Base-by-base conservation (phyloP, 208 protist species). In the Endotrypanum monterogeii region DNA sequence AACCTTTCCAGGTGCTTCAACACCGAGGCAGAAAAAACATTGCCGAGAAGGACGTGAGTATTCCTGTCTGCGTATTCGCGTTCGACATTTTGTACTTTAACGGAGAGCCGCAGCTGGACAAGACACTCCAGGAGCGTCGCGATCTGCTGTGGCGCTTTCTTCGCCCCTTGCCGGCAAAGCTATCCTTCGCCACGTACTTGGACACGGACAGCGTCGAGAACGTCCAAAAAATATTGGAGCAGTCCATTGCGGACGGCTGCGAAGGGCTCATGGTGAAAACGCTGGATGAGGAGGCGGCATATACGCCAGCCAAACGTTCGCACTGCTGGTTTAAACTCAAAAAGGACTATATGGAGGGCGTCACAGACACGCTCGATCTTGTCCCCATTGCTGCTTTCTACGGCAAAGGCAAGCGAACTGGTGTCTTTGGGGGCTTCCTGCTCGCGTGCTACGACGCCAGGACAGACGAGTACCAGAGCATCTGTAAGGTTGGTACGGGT, bases 31-130 rank as follows among this genome's bases (percentile, higher is more conserved):
- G 93, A 4, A 98, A 99, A 84, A 98, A 99, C 74, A 98, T 99
- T 8, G 69, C 80, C 2, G 73, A 93, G 25, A 86, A 90, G 20
- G 84, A 98, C 54, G 91, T 99, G n/a, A 98, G 88, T 44, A 97
- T 99, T 46, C 94, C 97, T 46, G 98, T 99, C 2, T 99, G 98
- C 76, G 88, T 99, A 11, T 99, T 99, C 82, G 98, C 90, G 2
- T 99, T 99, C 89, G 99, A 99, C 86, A 69, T 99, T n/a, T 83
- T 99, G 18, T 99, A 98, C 82, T 88, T 99, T 30, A 99, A 99
- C 84, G 98, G 97, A 1, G 76, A 96, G 76, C 87, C 89, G 28
- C 80, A 98, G 12, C 85, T 99, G 20, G 50, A 89, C 3, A 84
- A 98, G 67, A 73, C 95, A 25, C 81, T 99, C 2, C 37, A 69